These are phyloP conservation scores for Scutellaria baicalensis DNA, from an alignment of 257 asterid genomes.

Conservation along the genomic window DNA sequence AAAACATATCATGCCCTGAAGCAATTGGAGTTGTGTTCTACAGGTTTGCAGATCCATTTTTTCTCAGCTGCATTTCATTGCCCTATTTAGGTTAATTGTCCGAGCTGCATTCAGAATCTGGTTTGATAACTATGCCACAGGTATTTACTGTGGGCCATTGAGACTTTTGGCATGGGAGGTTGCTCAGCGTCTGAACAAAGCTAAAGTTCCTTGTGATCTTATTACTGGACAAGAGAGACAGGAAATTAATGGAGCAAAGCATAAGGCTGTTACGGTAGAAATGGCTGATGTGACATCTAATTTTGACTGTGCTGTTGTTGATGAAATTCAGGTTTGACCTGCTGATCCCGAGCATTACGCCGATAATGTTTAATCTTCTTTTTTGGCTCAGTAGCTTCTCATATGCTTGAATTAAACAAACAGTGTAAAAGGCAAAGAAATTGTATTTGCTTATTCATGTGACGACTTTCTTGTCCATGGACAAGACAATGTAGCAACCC, in stretches of 20 bases:
- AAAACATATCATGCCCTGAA: slow-evolving; percentile 86
- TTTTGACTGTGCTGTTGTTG: slow-evolving; percentile 84
- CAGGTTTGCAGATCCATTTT: slow-evolving; percentile 40
- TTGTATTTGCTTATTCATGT: neutral
- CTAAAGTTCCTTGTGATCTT: slow-evolving; percentile 86
- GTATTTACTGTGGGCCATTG: slow-evolving; percentile 94
- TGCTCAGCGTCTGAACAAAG: slow-evolving; percentile 81
- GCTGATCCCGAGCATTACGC: neutral
- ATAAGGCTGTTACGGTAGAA: slow-evolving; percentile 87
- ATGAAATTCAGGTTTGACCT: slow-evolving; percentile 80
- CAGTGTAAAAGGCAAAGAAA: neutral
- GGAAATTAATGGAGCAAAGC: slow-evolving; percentile 81
- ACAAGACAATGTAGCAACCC: neutral
- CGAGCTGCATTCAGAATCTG: slow-evolving; percentile 3
- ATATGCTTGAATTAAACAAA: neutral
- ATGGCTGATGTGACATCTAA: slow-evolving; percentile 75
- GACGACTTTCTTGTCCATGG: neutral
- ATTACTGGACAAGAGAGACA: slow-evolving; percentile 97
- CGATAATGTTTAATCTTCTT: neutral
- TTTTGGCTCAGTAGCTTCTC: neutral
- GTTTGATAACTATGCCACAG: slow-evolving; percentile 26
- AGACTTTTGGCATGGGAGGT: slow-evolving; percentile 99
- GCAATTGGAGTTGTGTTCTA: slow-evolving; percentile 64
- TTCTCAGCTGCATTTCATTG: neutral
- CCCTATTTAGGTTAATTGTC: neutral